These are phyloP conservation scores for Pichia deserticola DNA, from an alignment of 805 yeast genomes.

Conservation along the genomic window DNA sequence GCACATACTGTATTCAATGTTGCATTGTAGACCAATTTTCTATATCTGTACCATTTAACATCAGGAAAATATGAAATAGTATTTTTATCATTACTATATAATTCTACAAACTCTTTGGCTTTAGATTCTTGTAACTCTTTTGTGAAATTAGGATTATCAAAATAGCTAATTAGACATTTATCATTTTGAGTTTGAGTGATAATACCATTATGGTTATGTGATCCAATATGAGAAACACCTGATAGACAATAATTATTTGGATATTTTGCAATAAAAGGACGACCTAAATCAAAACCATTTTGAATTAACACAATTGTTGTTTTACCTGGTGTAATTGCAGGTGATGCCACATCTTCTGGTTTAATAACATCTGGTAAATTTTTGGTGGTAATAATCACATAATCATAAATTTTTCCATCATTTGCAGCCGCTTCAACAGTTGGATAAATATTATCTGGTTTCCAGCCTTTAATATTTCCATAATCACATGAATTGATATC, in stretches of 20 bases:
- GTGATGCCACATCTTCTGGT: constrained; percentile 42
- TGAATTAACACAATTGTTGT: constrained; percentile 53
- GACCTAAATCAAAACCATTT: constrained; percentile 59
- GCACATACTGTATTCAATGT: constrained; percentile 58
- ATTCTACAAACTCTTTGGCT: constrained; percentile 37
- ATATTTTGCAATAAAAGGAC: constrained; percentile 42
- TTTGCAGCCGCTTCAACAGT: constrained; percentile 35
- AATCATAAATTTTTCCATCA: constrained; percentile 35
- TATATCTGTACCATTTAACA: constrained; percentile 50
- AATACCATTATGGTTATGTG: neutral
- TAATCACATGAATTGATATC: constrained; percentile 53
- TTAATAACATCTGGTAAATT: constrained; percentile 51
- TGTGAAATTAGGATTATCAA: constrained; percentile 33
- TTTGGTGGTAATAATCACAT: constrained; percentile 50
- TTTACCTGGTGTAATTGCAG: constrained; percentile 38
- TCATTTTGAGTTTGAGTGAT: constrained; percentile 40
- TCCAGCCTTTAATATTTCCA: constrained; percentile 49
- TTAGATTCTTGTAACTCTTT: constrained; percentile 27
- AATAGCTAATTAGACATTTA: constrained; percentile 41
- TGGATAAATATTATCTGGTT: constrained; percentile 36
- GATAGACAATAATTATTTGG: constrained; percentile 49
- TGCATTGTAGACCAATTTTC: constrained; percentile 64
- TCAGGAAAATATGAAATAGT: constrained; percentile 34
- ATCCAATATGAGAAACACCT: constrained; percentile 56
- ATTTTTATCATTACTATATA: constrained; percentile 41